Base-by-base conservation (phyloP, 805 yeast species). In the Pichia thaimueangensis region DNA sequence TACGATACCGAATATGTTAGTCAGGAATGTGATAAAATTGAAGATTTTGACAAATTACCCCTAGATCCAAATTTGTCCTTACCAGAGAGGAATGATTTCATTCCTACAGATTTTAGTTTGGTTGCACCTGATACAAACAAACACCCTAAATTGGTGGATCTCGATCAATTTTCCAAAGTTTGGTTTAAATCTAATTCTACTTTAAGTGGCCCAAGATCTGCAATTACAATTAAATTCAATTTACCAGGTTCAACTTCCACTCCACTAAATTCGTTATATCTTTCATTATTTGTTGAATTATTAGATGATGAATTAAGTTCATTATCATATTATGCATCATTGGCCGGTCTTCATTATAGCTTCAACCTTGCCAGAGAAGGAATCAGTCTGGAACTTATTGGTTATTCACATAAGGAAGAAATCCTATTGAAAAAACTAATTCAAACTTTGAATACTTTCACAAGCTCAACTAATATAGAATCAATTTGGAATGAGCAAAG, bases 141-240 rank as follows among this genome's bases (percentile, higher is more conserved):
- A 23, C 75, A 74, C 47, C 96, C 97, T 1, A 67, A 67, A 29
- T 65, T 87, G 31, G 63, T 93, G 42, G 63, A 72, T 45, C 69
- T 73, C 35, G 69, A 71, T 35, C 62, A 71, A 12, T 69, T 69
- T 37, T 62, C 70, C 30, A 80, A 79, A 52, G 65, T 86, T 29
- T 91, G 97, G 97, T 86, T 70, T 60, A 91, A 91, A 59, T 82
- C 82, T 53, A 96, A 91, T 64, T 96, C 91, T 51, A 78, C 81
- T 39, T 85, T 91, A 57, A 78, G 83, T 69, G 84, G 86, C 15
- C 98, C 97, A 38, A 85, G 89, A 64, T 93, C 93, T 1, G 69
- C 76, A 37, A 75, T 88, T 24, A 74, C 76, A 30, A 58, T 86
- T 41, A 68, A 74, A 31, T 70, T 91, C 49, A 80, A 79, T 47